These are phyloP conservation scores for Erythrobasidium hasegawianum DNA, from an alignment of 1,284 basidiomycete genomes.

Conservation along the genomic window DNA sequence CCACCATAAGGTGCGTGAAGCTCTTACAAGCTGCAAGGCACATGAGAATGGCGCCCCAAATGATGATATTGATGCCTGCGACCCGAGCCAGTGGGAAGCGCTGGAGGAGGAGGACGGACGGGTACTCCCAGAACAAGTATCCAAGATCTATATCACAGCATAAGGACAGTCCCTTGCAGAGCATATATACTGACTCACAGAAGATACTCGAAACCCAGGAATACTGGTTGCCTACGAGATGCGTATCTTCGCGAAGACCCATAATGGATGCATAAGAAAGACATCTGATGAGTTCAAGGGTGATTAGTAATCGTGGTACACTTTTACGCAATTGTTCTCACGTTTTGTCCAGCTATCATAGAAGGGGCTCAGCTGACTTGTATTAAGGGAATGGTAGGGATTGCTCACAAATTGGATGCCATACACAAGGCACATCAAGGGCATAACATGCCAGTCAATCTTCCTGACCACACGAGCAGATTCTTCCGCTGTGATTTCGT, in stretches of 20 bases:
- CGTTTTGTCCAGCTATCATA: background rate
- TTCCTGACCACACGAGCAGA: background rate
- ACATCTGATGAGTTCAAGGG: background rate
- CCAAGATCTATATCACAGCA: no score
- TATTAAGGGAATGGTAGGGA: background rate
- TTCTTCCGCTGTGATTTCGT: background rate
- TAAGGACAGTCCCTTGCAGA: no score
- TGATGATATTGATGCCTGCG: constrained; percentile 19
- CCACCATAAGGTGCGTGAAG: constrained; percentile 4
- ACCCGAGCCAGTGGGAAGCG: constrained; percentile 27
- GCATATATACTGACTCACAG: no score
- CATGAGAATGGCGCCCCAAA: constrained; percentile 24
- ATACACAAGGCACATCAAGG: constrained; percentile 1
- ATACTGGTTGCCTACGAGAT: constrained; percentile 18
- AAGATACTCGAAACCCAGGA: constrained; percentile 3
- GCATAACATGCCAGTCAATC: constrained; percentile 5
- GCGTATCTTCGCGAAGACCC: constrained; percentile 5
- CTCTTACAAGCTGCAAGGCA: constrained; percentile 4
- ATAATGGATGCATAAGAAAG: constrained; percentile 5
- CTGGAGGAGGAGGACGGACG: constrained; percentile 31
- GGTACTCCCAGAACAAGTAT: constrained; percentile 4
- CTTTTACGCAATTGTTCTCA: background rate
- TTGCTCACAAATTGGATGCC: background rate
- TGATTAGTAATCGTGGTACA: background rate
- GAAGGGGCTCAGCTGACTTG: no score